Percentiles rank a stretch among this genome's conserved stretches.
These are phyloP conservation scores for Heterobasidion occidentale DNA, from an alignment of 1,284 basidiomycete species.

Conservation along the genomic window DNA sequence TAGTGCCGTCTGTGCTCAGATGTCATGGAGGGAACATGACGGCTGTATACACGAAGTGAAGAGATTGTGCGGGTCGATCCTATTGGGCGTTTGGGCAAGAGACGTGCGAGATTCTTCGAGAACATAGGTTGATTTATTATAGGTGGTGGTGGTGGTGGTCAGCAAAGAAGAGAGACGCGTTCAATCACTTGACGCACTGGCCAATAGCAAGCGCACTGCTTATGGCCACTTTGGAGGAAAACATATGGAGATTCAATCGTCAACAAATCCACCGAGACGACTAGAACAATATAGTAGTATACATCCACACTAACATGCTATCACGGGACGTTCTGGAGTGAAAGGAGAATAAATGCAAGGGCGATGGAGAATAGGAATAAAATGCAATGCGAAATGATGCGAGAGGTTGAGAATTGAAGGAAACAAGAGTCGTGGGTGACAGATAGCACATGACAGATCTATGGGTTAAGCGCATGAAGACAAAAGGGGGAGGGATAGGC, in stretches of 20 bases:
- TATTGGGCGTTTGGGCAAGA: not conserved
- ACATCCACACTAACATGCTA: not conserved
- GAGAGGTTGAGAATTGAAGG: no score
- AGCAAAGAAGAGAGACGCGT: no score
- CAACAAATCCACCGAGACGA: no score
- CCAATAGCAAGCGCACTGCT: no score
- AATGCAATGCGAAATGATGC: not conserved
- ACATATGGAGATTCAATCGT: no score
- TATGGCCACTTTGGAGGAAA: no score
- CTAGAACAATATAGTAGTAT: not conserved
- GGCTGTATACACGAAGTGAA: not conserved
- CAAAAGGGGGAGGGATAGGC: not conserved
- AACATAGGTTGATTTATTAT: slow-evolving; percentile 4
- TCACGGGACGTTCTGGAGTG: not conserved
- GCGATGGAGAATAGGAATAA: not conserved
- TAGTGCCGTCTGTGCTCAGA: slow-evolving; percentile 11
- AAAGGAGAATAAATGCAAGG: no score
- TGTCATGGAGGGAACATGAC: not conserved
- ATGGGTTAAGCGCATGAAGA: not conserved
- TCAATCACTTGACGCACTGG: no score
- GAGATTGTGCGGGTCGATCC: not conserved
- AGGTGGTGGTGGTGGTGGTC: not conserved
- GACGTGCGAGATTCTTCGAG: slow-evolving; percentile 2
- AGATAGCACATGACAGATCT: no score
- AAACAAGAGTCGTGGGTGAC: no score